phyloP scores from a whole-genome alignment of 2,329 filamentous ascomycete genomes.

The Aspergillus neoniger region DNA sequence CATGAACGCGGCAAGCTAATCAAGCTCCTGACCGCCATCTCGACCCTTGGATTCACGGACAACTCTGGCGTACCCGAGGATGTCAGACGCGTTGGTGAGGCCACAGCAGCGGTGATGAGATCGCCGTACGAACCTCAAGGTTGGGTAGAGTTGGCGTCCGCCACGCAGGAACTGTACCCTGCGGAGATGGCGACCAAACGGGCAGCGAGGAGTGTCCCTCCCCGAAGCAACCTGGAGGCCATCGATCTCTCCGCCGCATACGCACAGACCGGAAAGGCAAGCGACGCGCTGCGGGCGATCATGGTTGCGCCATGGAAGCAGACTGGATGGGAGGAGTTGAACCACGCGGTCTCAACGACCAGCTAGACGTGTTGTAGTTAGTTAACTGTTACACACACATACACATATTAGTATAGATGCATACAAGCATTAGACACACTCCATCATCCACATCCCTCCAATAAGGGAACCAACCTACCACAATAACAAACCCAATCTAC shows the following conservation, averaged over 20 bases:
- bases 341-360: constrained; percentile 30
- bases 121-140: constrained; percentile 76
- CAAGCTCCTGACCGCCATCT: constrained; percentile 73
- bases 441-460: neutral
- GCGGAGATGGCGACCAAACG: constrained; percentile 80
- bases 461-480: neutral
- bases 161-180: constrained; percentile 55
- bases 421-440: neutral
- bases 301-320: constrained; percentile 78
- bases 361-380: constrained; percentile 12
- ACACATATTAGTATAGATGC: neutral
- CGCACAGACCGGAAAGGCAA: constrained; percentile 68
- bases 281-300: constrained; percentile 75
- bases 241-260: constrained; percentile 72
- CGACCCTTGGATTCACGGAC: constrained; percentile 56
- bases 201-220: constrained; percentile 73
- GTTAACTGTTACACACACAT: neutral
- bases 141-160: constrained; percentile 73
- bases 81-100: constrained; percentile 61
- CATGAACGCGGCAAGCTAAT: constrained; percentile 70
- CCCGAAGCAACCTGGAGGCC: constrained; percentile 67
- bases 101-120: constrained; percentile 76
- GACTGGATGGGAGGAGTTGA: constrained; percentile 62
- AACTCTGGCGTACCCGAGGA: constrained; percentile 46
- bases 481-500: neutral